Base-by-base conservation (phyloP, 768 basidiomycete genomes). In the Roridomyces roridus region DNA sequence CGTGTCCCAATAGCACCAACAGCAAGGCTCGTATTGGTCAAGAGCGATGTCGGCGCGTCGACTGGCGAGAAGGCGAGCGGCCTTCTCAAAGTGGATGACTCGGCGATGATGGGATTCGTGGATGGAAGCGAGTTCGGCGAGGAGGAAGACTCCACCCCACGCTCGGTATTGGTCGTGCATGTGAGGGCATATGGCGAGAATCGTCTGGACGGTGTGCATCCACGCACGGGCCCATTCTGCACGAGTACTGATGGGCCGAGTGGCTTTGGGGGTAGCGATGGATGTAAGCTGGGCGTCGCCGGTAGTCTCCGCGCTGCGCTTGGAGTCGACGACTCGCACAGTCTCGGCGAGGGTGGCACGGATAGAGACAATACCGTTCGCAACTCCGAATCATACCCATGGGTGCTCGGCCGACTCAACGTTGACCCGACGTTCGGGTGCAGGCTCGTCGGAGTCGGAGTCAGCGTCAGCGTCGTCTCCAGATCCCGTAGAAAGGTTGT, bases 21-120 rank as follows among this genome's bases (percentile, higher is more conserved):
- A n/a, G n/a, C n/a, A n/a, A n/a, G n/a, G n/a, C n/a, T n/a, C n/a
- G n/a, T n/a, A 4, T 37, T 51, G 41, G 34, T 51, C 41, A 17
- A 51, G 42, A 3, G 18, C 31, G 15, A 51, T 23, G 31, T 51
- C 42, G 6, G 50, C 31, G 4, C 50, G 41, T 3, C 41, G n/a
- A 17, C 41, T 43, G 15, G 31, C 50, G 18, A 43, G 31, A 5
- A 43, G 41, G 1, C 50, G 50, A 17, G 29, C 20, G 1, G 50
- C 41, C 15, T 43, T 51, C 23, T 51, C 50, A 31, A 51, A 51
- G 20, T 18, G 14, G 50, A 51, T 44, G 31, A 51, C 50, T 0
- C 50, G 50, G 5, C 35, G 50, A 17, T 51, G 50, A 6, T 51
- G 50, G 10, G 50, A 44, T 1, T 51, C 41, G 42, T 51, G 50